A percentile compares a stretch with the other conserved stretches of the same genome.
Evolutionary conservation across 768 basidiomycete species (phyloP).

Genomic region (Chalciporus sphaerocephalus): DNA sequence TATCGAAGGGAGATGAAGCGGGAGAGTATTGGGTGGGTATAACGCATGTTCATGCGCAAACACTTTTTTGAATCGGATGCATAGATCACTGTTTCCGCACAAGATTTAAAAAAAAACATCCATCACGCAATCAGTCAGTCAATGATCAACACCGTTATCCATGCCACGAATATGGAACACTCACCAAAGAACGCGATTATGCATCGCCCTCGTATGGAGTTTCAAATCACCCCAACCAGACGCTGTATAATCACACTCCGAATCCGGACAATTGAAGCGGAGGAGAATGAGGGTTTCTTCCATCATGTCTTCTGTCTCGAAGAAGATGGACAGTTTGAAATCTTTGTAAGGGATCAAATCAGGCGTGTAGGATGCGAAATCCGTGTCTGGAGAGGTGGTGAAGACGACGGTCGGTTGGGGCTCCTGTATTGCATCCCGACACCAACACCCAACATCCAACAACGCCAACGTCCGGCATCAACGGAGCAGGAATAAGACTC

Average conservation of each 20-base stretch:
- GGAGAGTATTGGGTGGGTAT: conserved; percentile 63
- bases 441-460: not conserved
- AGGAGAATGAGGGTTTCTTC: conserved; percentile 88
- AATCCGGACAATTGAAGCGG: conserved; percentile 90
- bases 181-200: conserved; percentile 80
- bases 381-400: conserved; percentile 58
- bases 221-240: conserved; percentile 89
- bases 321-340: conserved; percentile 68
- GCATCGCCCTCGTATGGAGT: conserved; percentile 71
- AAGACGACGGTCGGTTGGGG: conserved; percentile 73
- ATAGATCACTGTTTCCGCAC: conserved; percentile 64
- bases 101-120: no score
- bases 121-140: not conserved
- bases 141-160: no score
- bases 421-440: conserved; percentile 41
- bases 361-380: conserved; percentile 55
- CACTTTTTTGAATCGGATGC: conserved; percentile 85
- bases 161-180: no score
- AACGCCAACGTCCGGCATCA: not conserved
- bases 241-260: conserved; percentile 77
- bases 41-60: conserved; percentile 93
- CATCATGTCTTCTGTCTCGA: conserved; percentile 93
- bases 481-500: not conserved
- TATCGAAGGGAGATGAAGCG: conserved; percentile 75
- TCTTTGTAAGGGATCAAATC: conserved; percentile 63